Evolutionary conservation across 768 basidiomycete genomes (phyloP).

Genomic region (Lactarius trivialis): DNA sequence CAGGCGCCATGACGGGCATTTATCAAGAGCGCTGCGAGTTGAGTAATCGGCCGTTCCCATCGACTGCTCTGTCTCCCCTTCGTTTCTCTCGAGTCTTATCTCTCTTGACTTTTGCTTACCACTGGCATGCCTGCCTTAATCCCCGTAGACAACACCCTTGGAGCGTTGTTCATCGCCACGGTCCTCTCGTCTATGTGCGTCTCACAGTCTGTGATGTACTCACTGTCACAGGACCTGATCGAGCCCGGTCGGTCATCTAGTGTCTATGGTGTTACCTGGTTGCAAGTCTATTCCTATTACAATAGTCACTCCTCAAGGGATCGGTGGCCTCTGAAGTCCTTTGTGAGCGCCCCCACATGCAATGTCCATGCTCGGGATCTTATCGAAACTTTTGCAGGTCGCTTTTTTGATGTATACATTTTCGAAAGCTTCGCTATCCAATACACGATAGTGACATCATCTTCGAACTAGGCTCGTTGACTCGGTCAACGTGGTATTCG

Average conservation of each 20-base stretch:
- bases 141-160: not conserved
- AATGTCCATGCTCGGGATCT: not conserved
- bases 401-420: slow-evolving; percentile 1
- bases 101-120: not conserved
- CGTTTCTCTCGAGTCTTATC: not conserved
- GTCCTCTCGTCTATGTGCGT: not conserved
- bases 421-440: not conserved
- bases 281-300: slow-evolving; percentile 8
- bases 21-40: not conserved
- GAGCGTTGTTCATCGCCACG: not conserved
- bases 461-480: not conserved
- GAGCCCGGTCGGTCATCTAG: not conserved
- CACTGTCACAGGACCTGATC: not conserved
- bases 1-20: no score
- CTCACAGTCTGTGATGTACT: no score
- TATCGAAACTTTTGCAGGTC: not conserved
- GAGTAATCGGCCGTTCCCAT: not conserved
- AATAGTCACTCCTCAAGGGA: not conserved
- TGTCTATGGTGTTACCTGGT: slow-evolving; percentile 4
- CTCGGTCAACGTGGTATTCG: not conserved
- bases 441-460: not conserved
- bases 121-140: not conserved
- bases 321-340: not conserved
- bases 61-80: not conserved
- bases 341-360: not conserved